Evolutionary conservation across 805 yeast species (phyloP).

Genomic region (Peterozyma toletana): DNA sequence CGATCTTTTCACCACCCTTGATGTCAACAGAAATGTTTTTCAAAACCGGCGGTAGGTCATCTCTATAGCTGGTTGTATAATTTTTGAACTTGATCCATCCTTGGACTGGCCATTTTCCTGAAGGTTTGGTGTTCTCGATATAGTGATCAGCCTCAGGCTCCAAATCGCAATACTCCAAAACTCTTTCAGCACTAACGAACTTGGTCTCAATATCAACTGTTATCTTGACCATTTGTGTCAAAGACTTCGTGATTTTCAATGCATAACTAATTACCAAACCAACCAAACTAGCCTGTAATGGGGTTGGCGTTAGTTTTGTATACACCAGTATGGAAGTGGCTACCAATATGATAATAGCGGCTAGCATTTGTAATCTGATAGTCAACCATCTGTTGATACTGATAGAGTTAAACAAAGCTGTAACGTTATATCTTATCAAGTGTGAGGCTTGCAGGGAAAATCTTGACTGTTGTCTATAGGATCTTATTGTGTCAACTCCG

Average conservation of each 20-base stretch:
- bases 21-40: slow-evolving; percentile 32
- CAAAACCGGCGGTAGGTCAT: slow-evolving; percentile 42
- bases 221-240: slow-evolving; percentile 51
- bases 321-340: slow-evolving; percentile 41
- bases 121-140: slow-evolving; percentile 42
- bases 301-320: slow-evolving; percentile 27
- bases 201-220: slow-evolving; percentile 59
- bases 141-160: slow-evolving; percentile 73
- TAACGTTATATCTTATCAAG: slow-evolving; percentile 40
- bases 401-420: slow-evolving; percentile 40
- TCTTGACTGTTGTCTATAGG: slow-evolving; percentile 60
- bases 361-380: slow-evolving; percentile 53
- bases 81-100: slow-evolving; percentile 44
- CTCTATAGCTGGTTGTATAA: slow-evolving; percentile 53
- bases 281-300: slow-evolving; percentile 50
- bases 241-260: slow-evolving; percentile 45
- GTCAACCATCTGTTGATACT: slow-evolving; percentile 63
- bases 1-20: slow-evolving; percentile 44
- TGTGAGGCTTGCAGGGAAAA: slow-evolving; percentile 49
- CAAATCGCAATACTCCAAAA: slow-evolving; percentile 78
- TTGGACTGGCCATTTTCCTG: slow-evolving; percentile 43
- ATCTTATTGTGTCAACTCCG: slow-evolving; percentile 75
- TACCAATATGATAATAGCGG: slow-evolving; percentile 46
- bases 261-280: slow-evolving; percentile 65
- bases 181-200: slow-evolving; percentile 83